phyloP scores from a whole-genome alignment of 768 basidiomycete species.

The Candolleomyces efflorescens region DNA sequence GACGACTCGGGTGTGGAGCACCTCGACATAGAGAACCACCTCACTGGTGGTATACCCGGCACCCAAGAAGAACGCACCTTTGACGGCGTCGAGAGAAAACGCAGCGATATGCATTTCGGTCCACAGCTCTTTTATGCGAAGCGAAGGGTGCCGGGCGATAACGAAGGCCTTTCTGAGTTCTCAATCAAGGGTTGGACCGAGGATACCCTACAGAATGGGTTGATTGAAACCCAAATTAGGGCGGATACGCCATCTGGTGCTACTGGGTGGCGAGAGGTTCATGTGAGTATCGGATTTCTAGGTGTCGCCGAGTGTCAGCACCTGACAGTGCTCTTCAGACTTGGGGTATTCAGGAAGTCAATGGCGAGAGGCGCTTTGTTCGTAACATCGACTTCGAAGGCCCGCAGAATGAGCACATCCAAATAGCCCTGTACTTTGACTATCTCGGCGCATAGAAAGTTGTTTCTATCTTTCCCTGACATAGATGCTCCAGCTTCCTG shows the following conservation, averaged over 20 bases:
- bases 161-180: background rate
- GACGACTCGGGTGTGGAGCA: background rate
- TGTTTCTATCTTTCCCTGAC: no score
- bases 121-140: background rate
- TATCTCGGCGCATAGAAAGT: background rate
- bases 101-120: background rate
- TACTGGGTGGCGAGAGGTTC: background rate
- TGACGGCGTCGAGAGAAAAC: background rate
- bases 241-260: background rate
- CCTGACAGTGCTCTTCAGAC: background rate
- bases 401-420: background rate
- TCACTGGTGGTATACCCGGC: background rate
- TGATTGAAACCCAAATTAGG: background rate
- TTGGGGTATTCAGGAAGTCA: background rate
- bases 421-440: background rate
- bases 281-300: background rate
- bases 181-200: background rate
- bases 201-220: background rate
- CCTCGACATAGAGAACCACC: background rate
- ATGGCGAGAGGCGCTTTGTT: background rate
- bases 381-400: background rate
- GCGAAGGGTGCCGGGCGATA: background rate
- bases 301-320: no score
- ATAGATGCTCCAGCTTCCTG: no score
- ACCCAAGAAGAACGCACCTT: background rate